These are phyloP conservation scores for Paramecium pentaurelia DNA, from an alignment of 73 alveolate species.

Conservation along the genomic window DNA sequence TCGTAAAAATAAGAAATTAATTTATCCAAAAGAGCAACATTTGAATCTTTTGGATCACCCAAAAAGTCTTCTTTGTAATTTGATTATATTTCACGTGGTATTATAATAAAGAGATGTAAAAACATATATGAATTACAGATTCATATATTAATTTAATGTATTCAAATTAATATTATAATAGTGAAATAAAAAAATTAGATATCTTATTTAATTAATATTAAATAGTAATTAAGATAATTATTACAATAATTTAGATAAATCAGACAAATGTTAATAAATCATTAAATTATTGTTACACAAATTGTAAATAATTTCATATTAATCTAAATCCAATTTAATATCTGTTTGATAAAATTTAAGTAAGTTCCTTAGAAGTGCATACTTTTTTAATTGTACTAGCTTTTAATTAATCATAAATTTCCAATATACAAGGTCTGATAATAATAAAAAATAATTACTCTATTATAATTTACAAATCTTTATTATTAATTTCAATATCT, in stretches of 20 bases:
- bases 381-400: background rate
- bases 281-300: no score
- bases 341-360: background rate
- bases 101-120: background rate
- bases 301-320: background rate
- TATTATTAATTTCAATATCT: constrained; percentile 20
- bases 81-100: background rate
- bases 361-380: background rate
- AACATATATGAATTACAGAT: background rate
- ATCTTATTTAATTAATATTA: no score
- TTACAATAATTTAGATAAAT: background rate
- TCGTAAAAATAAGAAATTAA: background rate
- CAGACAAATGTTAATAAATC: background rate
- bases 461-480: background rate
- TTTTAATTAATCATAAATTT: background rate
- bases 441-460: background rate
- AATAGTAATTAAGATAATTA: background rate
- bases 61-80: background rate
- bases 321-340: background rate
- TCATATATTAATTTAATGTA: background rate
- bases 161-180: no score
- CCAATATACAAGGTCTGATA: background rate
- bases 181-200: no score
- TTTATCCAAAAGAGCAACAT: background rate
- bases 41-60: background rate